Percentiles rank a stretch among this genome's conserved stretches.
phyloP scores from a whole-genome alignment of 2,329 filamentous ascomycete species.

The Aureobasidium sp. region DNA sequence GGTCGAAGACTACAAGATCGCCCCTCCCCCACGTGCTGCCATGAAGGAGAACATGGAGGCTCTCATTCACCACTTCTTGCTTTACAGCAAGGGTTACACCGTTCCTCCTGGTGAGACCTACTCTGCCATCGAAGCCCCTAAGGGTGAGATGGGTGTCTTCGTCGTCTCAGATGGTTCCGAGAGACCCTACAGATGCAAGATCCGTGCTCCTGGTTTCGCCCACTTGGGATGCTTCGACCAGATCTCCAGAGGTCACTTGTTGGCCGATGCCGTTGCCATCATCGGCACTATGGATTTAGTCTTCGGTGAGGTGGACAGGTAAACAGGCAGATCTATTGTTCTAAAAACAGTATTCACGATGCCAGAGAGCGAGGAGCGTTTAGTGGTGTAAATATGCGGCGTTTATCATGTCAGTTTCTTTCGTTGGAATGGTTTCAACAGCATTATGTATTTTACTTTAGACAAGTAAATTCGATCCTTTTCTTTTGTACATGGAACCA shows the following conservation, averaged over 20 bases:
- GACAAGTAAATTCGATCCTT: constrained; percentile 11
- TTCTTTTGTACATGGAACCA: not conserved
- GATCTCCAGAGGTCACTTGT: constrained; percentile 79
- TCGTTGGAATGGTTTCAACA: constrained; percentile 6
- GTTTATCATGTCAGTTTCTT: constrained; percentile 9
- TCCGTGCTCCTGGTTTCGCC: constrained; percentile 91
- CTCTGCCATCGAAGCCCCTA: constrained; percentile 96
- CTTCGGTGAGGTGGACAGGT: constrained; percentile 56
- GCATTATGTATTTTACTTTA: constrained; percentile 11
- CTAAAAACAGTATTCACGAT: not conserved
- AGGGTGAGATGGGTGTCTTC: constrained; percentile 99
- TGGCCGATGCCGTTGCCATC: constrained; percentile 94
- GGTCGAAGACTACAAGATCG: constrained; percentile 98
- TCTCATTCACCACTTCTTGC: constrained; percentile 96
- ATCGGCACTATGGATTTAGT: constrained; percentile 65
- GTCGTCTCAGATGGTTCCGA: constrained; percentile 94
- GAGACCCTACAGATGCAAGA: constrained; percentile 95
- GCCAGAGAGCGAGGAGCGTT: not conserved
- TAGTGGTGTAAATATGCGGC: constrained; percentile 12
- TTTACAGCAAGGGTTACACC: constrained; percentile 97
- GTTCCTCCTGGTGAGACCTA: constrained; percentile 98
- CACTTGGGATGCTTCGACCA: constrained; percentile 94
- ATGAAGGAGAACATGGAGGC: constrained; percentile 99
- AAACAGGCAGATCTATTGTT: not conserved
- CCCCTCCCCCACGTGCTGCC: constrained; percentile 86